Evolutionary conservation across 1,139 yeast genomes (phyloP).

Genomic region (Martiniozyma asiatica): DNA sequence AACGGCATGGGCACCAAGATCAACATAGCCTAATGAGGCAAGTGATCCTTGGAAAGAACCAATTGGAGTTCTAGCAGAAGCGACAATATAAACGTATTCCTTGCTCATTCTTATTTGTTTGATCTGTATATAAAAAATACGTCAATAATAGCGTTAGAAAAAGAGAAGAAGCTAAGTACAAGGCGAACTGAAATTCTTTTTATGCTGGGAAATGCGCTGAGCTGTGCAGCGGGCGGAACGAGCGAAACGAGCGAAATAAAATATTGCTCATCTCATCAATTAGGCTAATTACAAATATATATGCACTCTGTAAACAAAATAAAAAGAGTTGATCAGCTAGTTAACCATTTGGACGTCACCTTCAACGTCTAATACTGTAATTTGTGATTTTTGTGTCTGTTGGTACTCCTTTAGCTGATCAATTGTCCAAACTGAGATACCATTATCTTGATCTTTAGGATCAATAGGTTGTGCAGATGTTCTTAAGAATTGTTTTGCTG

Average conservation of each 20-base stretch:
- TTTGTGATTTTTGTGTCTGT: too few species aligned
- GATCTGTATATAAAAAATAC: too few species aligned
- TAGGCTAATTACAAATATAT: too few species aligned
- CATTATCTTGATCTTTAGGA: constrained; percentile 76
- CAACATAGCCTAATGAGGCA: constrained; percentile 63
- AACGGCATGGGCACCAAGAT: constrained; percentile 87
- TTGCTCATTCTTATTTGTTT: constrained; percentile 17
- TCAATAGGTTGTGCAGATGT: constrained; percentile 91
- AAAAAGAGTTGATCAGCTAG: too few species aligned
- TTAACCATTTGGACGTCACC: constrained; percentile 2
- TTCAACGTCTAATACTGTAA: constrained; percentile 14
- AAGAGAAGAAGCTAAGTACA: too few species aligned
- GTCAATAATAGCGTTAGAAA: too few species aligned
- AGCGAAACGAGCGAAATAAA: too few species aligned
- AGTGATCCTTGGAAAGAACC: constrained; percentile 87
- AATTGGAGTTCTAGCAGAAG: constrained; percentile 88
- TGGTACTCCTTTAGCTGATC: constrained; percentile 60
- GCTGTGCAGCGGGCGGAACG: too few species aligned
- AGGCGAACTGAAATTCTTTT: too few species aligned
- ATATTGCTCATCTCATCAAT: too few species aligned
- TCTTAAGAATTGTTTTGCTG: constrained; percentile 82
- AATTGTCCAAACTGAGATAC: constrained; percentile 85
- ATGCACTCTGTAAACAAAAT: too few species aligned
- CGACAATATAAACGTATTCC: constrained; percentile 70
- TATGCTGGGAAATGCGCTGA: too few species aligned